Base-by-base conservation (phyloP, 805 yeast genomes). In the Wickerhamiella nectarea region DNA sequence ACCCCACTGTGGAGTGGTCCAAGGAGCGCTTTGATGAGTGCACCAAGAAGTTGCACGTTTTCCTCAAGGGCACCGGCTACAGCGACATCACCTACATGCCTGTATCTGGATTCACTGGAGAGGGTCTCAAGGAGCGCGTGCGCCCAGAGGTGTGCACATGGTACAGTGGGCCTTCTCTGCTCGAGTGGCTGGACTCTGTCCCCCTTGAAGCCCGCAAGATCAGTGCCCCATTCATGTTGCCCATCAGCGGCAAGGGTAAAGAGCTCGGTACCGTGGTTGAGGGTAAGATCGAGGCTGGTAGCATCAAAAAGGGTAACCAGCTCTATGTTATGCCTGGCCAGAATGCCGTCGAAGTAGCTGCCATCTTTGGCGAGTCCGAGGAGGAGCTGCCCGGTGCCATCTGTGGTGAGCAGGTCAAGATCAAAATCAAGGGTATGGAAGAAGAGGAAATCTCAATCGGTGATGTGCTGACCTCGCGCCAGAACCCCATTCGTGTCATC, bases 271-370 rank as follows among this genome's bases (percentile, higher is more conserved):
- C 97, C 41, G 77, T 91, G 51, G 91, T 91, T 43, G 99, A 91
- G 67, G 99, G 99, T 65, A 91, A 91, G 71, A 82, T 91, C 59
- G 99, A 87, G 70, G 78, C 93, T 46, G 99, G 99, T 41, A 86
- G 81, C 57, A 72, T 89, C 52, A 83, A 78, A 68, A 87, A 83
- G 68, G 81, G 82, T 52, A 71, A 73, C 44, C 69, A 67, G 44
- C 71, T 93, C 51, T 61, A 89, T 52, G 66, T 91, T 63, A 91
- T 91, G 99, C 99, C 99, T 50, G 86, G 84, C 70, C 82, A 76
- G 61, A 68, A 74, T 37, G 60, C 74, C 19, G 83, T 91, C 49
- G 98, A 91, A 66, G 87, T 91, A 24, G 65, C 81, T 49, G 74
- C 87, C 41, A 81, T 91, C 55, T 91, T 74, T 68, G 87, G 87